phyloP scores from a whole-genome alignment of 2,329 filamentous ascomycete species.

The Aspergillus pseudoviridinutans region DNA sequence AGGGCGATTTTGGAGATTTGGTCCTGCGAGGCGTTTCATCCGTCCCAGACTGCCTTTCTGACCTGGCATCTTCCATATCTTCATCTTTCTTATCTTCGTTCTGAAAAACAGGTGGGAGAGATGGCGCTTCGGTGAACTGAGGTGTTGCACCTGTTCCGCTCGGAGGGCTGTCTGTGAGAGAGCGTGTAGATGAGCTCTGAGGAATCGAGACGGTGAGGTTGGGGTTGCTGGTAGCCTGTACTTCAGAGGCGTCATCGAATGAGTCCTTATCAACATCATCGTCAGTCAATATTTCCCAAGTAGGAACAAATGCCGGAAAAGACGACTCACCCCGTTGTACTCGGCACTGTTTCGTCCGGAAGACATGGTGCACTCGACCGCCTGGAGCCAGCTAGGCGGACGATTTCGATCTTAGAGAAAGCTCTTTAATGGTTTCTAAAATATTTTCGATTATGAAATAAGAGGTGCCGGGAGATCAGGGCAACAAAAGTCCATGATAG shows the following conservation, averaged over 20 bases:
- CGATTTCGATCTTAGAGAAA: slow-evolving; percentile 2
- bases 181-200: slow-evolving; percentile 54
- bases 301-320: background rate
- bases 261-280: slow-evolving; percentile 54
- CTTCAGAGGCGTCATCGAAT: slow-evolving; percentile 73
- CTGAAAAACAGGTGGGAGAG: slow-evolving; percentile 25
- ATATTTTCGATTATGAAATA: background rate
- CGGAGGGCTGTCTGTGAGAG: slow-evolving; percentile 50
- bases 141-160: slow-evolving; percentile 37
- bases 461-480: slow-evolving; percentile 1
- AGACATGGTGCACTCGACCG: slow-evolving; percentile 26
- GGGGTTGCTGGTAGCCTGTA: slow-evolving; percentile 24
- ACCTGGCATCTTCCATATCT: slow-evolving; percentile 20
- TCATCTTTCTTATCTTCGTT: slow-evolving; percentile 19
- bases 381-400: background rate
- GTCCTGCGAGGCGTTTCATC: slow-evolving; percentile 34
- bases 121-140: slow-evolving; percentile 30
- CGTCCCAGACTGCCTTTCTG: slow-evolving; percentile 25
- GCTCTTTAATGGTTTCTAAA: background rate
- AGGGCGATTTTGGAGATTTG: slow-evolving; percentile 48
- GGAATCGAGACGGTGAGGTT: slow-evolving; percentile 30
- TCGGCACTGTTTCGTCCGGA: slow-evolving; percentile 39
- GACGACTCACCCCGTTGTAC: slow-evolving; percentile 39
- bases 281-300: slow-evolving; percentile 9
- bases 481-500: slow-evolving; percentile 16